Evolutionary conservation across 306 rosid genomes (phyloP), one percentile per base, ranked within the genome.

Genomic region (Crataegus laevigata): DNA sequence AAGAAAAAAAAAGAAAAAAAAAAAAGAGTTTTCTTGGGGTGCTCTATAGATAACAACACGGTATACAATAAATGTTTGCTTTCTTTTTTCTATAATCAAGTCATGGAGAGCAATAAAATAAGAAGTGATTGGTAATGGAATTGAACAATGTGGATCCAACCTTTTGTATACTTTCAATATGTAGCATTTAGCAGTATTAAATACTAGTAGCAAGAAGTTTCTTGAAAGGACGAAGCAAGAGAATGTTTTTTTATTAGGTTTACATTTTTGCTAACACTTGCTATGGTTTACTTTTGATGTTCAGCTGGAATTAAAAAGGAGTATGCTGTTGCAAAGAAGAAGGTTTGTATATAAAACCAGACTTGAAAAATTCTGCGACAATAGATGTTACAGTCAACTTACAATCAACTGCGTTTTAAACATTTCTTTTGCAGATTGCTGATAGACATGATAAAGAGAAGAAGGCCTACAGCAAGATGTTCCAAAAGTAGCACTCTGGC

Each of bases 301-400:
- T 72, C 90, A 93, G 98, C 86, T 85, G 98, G 97, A 74, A 93
- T 91, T 9, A 93, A 87, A 76, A 93, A 79, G 82, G 98, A 88
- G 84, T 86, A 88, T 43, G 91, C 92, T 54, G 92, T 90, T 75
- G 88, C 85, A 7, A 91, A 80, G 88, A 89, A 82, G 83, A 91
- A 77, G 94, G 98, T 89, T 25, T 30, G 90, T 81, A 66, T 42
- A 30, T 72, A 34, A 57, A 51, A 25, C 59, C 32, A 68, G 75
- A 67, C 28, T 71, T 66, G 15, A 63, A 45, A 66, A 3, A 59
- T 64, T 71, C 22, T 66, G 50, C 25, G 17, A 60, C 14, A 10
- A 52, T 26, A 65, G 34, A 21, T 42, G 62, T 25, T 24, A 4
- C 6, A 24, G 6, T 25, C 11, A 71, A 32, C 25, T 3, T 12